A percentile compares a stretch with the other conserved stretches of the same genome.
Evolutionary conservation across 129 eudicot species (phyloP).

Genomic region (Glebionis coronaria): DNA sequence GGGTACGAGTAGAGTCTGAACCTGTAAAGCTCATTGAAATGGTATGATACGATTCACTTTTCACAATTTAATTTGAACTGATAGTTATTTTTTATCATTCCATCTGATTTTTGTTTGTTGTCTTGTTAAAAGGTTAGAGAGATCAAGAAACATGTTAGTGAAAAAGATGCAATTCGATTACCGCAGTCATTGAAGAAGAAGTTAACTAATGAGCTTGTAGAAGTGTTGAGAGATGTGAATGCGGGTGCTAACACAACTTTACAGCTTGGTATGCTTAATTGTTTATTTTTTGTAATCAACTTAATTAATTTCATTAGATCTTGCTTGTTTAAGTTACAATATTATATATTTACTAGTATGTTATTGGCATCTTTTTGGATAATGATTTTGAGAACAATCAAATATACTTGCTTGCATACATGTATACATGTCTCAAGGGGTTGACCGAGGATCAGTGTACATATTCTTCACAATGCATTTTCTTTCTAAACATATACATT

Average conservation of each 20-base stretch:
- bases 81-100: neutral
- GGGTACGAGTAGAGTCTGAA: constrained; percentile 59
- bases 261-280: constrained; percentile 45
- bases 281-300: constrained; percentile 26
- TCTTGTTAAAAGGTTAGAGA: constrained; percentile 45
- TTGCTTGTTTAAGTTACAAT: constrained; percentile 22
- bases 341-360: neutral
- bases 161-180: constrained; percentile 41
- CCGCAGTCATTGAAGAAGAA: constrained; percentile 48
- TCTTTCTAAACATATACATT: neutral
- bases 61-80: constrained; percentile 2
- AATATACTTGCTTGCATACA: constrained; percentile 15
- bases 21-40: constrained; percentile 66
- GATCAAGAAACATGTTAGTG: constrained; percentile 35
- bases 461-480: neutral
- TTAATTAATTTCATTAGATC: constrained; percentile 8
- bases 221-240: constrained; percentile 45
- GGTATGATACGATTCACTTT: constrained; percentile 36
- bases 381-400: constrained; percentile 9
- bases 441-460: constrained; percentile 17
- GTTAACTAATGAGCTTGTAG: constrained; percentile 52
- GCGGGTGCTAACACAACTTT: constrained; percentile 52
- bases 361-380: constrained; percentile 15
- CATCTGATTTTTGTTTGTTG: neutral
- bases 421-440: constrained; percentile 13